Evolutionary conservation across 768 basidiomycete genomes (phyloP).

Genomic region (Suillus clintonianus): DNA sequence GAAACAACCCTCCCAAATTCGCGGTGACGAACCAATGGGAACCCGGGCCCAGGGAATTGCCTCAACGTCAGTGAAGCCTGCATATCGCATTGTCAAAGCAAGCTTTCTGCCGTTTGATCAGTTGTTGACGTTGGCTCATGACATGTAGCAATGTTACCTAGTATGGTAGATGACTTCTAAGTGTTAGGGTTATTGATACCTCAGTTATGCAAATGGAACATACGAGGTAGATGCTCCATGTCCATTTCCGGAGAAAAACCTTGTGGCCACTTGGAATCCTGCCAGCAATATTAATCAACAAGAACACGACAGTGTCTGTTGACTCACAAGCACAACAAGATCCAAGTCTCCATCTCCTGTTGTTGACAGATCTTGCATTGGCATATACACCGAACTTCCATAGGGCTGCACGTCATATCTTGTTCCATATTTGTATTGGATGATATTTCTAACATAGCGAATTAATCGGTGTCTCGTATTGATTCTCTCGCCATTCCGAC

Average conservation of each 20-base stretch:
- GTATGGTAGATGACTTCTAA: conserved; percentile 34
- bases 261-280: conserved; percentile 34
- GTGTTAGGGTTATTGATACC: not conserved
- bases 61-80: conserved; percentile 35
- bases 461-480: not conserved
- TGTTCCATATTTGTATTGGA: conserved; percentile 33
- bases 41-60: conserved; percentile 39
- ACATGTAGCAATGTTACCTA: conserved; percentile 15
- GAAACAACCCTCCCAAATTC: conserved; percentile 1
- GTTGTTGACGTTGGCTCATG: not conserved
- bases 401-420: conserved; percentile 41
- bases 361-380: not conserved
- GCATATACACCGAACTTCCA: conserved; percentile 53
- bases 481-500: not conserved
- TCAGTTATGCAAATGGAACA: conserved; percentile 1
- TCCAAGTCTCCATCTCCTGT: conserved; percentile 45
- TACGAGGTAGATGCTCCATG: conserved; percentile 31
- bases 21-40: conserved; percentile 40
- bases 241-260: conserved; percentile 32
- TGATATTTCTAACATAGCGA: conserved; percentile 2
- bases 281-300: conserved; percentile 6
- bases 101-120: conserved; percentile 28
- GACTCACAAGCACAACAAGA: conserved; percentile 50
- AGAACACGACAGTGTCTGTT: not conserved
- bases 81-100: conserved; percentile 25